Evolutionary conservation across 2,329 filamentous ascomycete genomes (phyloP), one percentile per base, ranked within the genome.

Genomic region (Colletotrichum tofieldiae): DNA sequence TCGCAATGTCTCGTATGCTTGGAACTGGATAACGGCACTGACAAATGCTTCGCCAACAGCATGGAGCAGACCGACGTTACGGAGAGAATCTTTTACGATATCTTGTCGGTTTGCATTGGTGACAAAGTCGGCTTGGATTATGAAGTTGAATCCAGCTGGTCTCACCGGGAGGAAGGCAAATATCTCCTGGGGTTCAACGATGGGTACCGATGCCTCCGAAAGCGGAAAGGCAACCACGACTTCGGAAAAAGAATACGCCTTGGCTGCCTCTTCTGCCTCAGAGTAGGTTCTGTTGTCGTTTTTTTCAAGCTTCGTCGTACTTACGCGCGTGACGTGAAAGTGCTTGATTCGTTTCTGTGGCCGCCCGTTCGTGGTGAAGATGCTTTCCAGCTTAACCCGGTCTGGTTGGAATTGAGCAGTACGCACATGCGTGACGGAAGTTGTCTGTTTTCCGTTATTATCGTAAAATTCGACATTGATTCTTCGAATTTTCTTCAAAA

Each of bases 91-190:
- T 0, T 74, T 73, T 1, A 82, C 76, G 4, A 87, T 79, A 60
- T 85, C 83, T 73, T 88, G 79, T 2, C 86, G 79, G 71, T 78
- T 86, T 4, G 84, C 85, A 20, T 82, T 75, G 0, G 83, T 87
- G 51, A 85, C 84, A 69, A 88, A 88, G 72, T 88, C 86, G 9
- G 84, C 80, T 8, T 88, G 86, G 9, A 89, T 84, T 0, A 88
- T 75, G 49, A 88, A 88, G 77, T 82, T 85, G 75, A 87, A 86
- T 0, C 83, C 84, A 54, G 81, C 77, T 5, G 76, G 74, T 0
- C 82, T 77, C 20, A 87, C 76, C 0, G 86, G 86, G 0, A 87
- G 75, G 73, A 87, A 88, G 0, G 81, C 83, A 75, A 84, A 88
- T 0, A 87, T 69, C 8, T 84, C 75, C 62, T 88, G 85, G 8